Conservation (phyloP, 352 stramenopile species). For the Phytopythium litorale region DNA sequence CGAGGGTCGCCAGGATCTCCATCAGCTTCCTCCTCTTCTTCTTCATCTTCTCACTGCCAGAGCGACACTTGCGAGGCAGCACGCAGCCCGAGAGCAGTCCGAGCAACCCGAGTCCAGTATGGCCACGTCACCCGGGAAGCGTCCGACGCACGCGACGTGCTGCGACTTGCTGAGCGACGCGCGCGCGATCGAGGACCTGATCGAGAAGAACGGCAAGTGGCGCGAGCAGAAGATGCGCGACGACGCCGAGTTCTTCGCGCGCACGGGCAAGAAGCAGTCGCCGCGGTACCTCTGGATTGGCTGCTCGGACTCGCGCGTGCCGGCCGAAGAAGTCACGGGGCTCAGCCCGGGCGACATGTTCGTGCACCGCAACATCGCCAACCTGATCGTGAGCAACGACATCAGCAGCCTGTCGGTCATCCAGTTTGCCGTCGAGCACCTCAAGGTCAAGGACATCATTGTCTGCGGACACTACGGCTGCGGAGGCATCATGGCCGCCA, state of each 20-base stretch:
- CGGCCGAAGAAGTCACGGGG: constrained; percentile 84
- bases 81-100: background rate
- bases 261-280: constrained; percentile 21
- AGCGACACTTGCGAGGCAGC: background rate
- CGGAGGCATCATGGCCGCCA: constrained; percentile 77
- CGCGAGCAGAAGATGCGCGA: constrained; percentile 32
- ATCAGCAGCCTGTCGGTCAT: constrained; percentile 62
- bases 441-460: constrained; percentile 92
- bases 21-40: background rate
- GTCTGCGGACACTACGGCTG: constrained; percentile 92
- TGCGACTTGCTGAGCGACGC: constrained; percentile 17
- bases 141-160: constrained; percentile 3
- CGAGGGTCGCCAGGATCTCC: background rate
- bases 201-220: constrained; percentile 58
- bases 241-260: constrained; percentile 45
- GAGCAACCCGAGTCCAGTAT: background rate
- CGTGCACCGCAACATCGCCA: constrained; percentile 89
- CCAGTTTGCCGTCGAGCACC: constrained; percentile 82
- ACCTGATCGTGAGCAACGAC: constrained; percentile 66
- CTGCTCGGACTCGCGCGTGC: constrained; percentile 87
- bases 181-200: constrained; percentile 40
- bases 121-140: background rate
- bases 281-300: constrained; percentile 90
- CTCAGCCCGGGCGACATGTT: constrained; percentile 84
- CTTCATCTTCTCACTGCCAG: background rate